A percentile compares a stretch with the other conserved stretches of the same genome.
phyloP scores from a whole-genome alignment of 805 yeast genomes.

The Nakazawaea ishiwadae region DNA sequence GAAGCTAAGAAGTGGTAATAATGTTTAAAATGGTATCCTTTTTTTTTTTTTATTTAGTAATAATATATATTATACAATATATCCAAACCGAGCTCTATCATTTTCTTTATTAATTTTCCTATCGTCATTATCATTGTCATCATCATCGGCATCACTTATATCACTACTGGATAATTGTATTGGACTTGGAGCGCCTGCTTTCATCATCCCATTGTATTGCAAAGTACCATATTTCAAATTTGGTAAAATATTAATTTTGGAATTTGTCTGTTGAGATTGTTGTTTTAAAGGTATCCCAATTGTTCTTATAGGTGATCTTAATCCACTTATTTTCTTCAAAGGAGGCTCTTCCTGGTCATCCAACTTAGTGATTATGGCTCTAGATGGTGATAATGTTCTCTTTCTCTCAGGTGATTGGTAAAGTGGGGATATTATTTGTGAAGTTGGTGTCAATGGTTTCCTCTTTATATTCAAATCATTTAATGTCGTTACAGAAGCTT shows the following conservation, averaged over 20 bases:
- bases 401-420: conserved; percentile 6
- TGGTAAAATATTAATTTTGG: conserved; percentile 5
- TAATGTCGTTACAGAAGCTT: conserved; percentile 4
- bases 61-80: neutral
- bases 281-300: conserved; percentile 7
- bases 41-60: neutral
- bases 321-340: neutral
- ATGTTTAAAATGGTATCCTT: too few relatives aligned
- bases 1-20: conserved; percentile 48
- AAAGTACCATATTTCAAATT: conserved; percentile 12
- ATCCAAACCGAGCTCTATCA: neutral
- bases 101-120: too few relatives aligned
- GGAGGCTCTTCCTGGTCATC: conserved; percentile 5
- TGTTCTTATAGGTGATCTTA: conserved; percentile 8
- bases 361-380: conserved; percentile 4
- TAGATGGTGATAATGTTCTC: conserved; percentile 8
- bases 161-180: conserved; percentile 9
- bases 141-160: conserved; percentile 3
- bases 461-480: conserved; percentile 4
- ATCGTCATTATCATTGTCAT: too few relatives aligned
- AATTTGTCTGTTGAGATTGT: neutral
- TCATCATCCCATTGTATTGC: conserved; percentile 14
- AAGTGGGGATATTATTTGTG: conserved; percentile 3
- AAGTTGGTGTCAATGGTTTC: conserved; percentile 8
- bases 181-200: neutral